Conservation (phyloP, 2,329 filamentous ascomycete species). For the Byssoonygena ceratinophila region DNA sequence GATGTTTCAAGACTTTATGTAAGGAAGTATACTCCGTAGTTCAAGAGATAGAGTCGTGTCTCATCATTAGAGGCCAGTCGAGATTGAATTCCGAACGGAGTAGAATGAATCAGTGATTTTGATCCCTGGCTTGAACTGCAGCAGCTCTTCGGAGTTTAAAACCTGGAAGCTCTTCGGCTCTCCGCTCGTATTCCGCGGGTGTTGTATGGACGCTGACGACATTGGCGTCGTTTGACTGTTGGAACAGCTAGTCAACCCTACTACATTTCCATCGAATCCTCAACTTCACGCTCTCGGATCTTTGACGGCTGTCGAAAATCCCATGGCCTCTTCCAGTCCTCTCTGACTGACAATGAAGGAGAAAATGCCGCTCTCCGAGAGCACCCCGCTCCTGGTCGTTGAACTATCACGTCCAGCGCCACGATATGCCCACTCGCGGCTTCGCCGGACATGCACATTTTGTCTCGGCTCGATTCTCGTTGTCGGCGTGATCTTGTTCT, state of each 20-base stretch:
- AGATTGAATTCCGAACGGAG: too few species aligned
- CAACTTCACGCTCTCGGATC: background rate
- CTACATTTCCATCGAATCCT: too few species aligned
- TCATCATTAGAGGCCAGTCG: too few species aligned
- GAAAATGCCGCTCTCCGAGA: conserved; percentile 32
- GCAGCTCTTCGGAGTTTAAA: background rate
- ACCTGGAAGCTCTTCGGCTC: background rate
- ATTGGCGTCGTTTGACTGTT: background rate
- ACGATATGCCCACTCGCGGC: conserved; percentile 34
- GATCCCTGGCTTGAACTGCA: too few species aligned
- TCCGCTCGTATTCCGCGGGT: background rate
- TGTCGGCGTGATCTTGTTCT: conserved; percentile 32
- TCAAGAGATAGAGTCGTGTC: too few species aligned
- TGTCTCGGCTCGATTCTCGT: conserved; percentile 32
- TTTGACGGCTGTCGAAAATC: background rate
- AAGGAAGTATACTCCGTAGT: too few species aligned
- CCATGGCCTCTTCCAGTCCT: background rate
- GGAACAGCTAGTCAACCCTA: background rate
- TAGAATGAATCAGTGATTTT: too few species aligned
- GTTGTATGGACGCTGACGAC: background rate
- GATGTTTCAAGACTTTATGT: background rate
- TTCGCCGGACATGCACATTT: conserved; percentile 36
- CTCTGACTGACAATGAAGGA: conserved; percentile 25
- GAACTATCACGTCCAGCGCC: conserved; percentile 30
- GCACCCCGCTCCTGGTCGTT: conserved; percentile 36